These are phyloP conservation scores for Claviceps sorghi DNA, from an alignment of 2,329 filamentous ascomycete species.

Conservation along the genomic window DNA sequence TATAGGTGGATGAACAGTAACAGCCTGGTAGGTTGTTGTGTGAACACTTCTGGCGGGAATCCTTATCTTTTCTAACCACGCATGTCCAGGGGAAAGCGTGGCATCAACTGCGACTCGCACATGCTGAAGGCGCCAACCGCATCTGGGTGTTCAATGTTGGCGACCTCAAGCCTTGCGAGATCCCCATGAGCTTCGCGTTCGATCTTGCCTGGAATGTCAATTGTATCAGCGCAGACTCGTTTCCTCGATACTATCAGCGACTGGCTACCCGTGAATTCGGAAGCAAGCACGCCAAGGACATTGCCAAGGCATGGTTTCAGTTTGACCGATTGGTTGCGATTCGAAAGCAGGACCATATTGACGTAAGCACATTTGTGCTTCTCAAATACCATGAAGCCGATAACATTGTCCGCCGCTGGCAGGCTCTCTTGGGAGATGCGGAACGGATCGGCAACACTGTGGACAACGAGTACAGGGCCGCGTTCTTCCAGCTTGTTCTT, in stretches of 20 bases:
- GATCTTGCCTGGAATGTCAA: conserved; percentile 42
- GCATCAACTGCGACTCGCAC: conserved; percentile 42
- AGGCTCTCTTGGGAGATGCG: conserved; percentile 28
- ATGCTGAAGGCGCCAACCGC: conserved; percentile 29
- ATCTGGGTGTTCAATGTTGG: conserved; percentile 52
- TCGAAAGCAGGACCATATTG: conserved; percentile 46
- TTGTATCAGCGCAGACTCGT: conserved; percentile 21
- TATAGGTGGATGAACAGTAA: conserved; percentile 52
- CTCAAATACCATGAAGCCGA: conserved; percentile 48
- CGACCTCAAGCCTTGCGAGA: conserved; percentile 44
- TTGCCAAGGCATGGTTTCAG: conserved; percentile 35
- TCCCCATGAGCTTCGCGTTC: conserved; percentile 40
- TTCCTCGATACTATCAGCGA: conserved; percentile 29
- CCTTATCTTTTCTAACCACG: background rate
- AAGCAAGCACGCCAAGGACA: conserved; percentile 25
- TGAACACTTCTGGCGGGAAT: background rate
- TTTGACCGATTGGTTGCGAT: conserved; percentile 35
- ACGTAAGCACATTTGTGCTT: conserved; percentile 39
- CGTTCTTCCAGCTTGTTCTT: conserved; percentile 46
- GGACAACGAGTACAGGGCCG: conserved; percentile 27
- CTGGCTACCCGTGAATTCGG: conserved; percentile 39
- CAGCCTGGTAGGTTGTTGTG: conserved; percentile 25
- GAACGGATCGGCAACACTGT: conserved; percentile 30
- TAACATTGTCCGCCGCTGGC: conserved; percentile 36
- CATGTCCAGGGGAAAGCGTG: conserved; percentile 18